Percentiles rank a stretch among this genome's conserved stretches.
These are phyloP conservation scores for Lasiosphaeria hispida DNA, from an alignment of 495 filamentous ascomycete genomes.

Conservation along the genomic window DNA sequence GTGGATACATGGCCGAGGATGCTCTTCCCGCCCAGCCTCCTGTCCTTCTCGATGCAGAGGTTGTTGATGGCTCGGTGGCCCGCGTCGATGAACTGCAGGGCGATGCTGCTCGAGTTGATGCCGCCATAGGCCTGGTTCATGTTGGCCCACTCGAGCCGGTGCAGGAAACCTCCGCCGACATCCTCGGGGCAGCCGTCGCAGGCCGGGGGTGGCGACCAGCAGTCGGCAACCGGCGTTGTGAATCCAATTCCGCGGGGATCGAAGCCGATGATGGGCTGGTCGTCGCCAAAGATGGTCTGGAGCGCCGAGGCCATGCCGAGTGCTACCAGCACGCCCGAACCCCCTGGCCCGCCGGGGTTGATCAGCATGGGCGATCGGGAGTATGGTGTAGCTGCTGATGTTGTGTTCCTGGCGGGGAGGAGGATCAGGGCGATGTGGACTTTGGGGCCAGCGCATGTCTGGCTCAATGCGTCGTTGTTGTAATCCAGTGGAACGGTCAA, in stretches of 20 bases:
- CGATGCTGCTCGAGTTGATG: conserved; percentile 36
- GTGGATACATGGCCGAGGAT: conserved; percentile 33
- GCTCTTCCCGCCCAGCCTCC: conserved; percentile 14
- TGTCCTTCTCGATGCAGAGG: conserved; percentile 38
- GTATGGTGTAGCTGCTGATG: conserved; percentile 25
- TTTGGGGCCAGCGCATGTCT: conserved; percentile 38
- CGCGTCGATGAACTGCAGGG: conserved; percentile 30
- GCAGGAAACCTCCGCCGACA: conserved; percentile 6
- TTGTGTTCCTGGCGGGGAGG: conserved; percentile 35
- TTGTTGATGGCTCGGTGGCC: conserved; percentile 30
- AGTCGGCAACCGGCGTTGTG: conserved; percentile 37
- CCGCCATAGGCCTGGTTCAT: conserved; percentile 24
- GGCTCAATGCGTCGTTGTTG: conserved; percentile 36
- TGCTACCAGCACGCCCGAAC: conserved; percentile 31
- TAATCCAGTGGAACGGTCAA: conserved; percentile 60
- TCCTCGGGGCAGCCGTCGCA: conserved; percentile 13
- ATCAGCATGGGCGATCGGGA: conserved; percentile 31
- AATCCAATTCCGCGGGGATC: conserved; percentile 45
- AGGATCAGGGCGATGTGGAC: conserved; percentile 52
- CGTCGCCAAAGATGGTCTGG: conserved; percentile 37
- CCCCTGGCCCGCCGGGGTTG: conserved; percentile 49
- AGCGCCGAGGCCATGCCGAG: conserved; percentile 28
- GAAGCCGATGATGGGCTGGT: conserved; percentile 44
- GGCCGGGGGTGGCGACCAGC: conserved; percentile 29
- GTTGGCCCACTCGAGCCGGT: conserved; percentile 21